These are phyloP conservation scores for Dictyostelium brefeldianum DNA, from an alignment of 78 protist species.

Conservation along the genomic window DNA sequence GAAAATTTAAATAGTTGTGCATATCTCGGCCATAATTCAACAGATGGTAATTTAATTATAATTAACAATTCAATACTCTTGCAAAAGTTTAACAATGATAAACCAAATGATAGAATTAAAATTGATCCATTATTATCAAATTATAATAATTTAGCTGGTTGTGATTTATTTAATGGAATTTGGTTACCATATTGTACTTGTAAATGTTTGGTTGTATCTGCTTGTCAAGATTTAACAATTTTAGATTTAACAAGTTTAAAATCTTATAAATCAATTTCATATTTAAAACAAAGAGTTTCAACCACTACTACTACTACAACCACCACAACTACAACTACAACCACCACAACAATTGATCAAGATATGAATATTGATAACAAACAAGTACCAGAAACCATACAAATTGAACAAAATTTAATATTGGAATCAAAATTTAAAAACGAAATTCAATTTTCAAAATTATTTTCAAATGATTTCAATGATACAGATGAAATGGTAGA, in stretches of 20 bases:
- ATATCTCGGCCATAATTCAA: not conserved
- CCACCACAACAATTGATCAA: not conserved
- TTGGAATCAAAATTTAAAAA: constrained; percentile 4
- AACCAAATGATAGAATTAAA: not conserved
- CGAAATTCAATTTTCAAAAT: constrained; percentile 13
- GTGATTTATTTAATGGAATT: not conserved
- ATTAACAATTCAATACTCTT: not conserved
- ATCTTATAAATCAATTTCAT: not conserved
- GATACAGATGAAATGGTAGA: not conserved
- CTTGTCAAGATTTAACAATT: not conserved
- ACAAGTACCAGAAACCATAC: not conserved
- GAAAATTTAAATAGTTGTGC: not conserved
- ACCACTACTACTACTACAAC: too few species aligned
- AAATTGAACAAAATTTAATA: not conserved
- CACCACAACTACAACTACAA: too few species aligned
- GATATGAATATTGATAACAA: not conserved
- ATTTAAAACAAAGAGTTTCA: not conserved
- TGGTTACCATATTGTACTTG: constrained; percentile 33
- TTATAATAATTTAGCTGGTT: not conserved
- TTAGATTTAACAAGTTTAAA: not conserved
- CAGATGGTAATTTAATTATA: not conserved
- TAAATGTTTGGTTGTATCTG: not conserved
- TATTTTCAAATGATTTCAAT: not conserved
- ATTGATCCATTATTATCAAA: constrained; percentile 14
- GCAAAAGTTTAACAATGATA: not conserved